Evolutionary conservation across 768 basidiomycete species (phyloP).

Genomic region (Leucosporidium scottii): DNA sequence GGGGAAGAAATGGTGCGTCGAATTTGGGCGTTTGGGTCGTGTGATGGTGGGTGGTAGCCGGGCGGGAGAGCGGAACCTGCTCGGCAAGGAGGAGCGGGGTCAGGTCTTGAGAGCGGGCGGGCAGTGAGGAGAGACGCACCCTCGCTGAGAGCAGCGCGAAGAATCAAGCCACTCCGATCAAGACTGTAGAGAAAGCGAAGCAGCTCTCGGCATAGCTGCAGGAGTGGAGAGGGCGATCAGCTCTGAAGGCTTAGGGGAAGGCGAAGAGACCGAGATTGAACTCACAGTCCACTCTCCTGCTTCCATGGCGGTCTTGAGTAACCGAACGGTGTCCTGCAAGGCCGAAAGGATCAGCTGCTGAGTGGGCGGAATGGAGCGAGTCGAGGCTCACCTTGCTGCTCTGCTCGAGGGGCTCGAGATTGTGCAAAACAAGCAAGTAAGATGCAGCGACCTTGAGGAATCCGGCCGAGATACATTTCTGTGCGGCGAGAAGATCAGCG

Average conservation of each 20-base stretch:
- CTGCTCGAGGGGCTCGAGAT: slow-evolving; percentile 80
- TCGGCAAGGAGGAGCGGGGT: background rate
- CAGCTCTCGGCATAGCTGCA: slow-evolving; percentile 74
- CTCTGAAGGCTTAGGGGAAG: background rate
- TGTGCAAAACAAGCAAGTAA: slow-evolving; percentile 87
- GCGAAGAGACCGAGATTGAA: background rate
- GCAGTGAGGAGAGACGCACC: background rate
- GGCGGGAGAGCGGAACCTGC: background rate
- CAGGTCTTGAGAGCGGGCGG: too few species aligned
- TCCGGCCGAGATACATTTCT: slow-evolving; percentile 68
- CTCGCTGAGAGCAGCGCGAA: slow-evolving; percentile 32
- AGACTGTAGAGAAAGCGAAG: slow-evolving; percentile 86
- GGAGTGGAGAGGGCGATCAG: too few species aligned
- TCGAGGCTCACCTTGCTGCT: slow-evolving; percentile 47
- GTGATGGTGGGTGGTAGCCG: background rate
- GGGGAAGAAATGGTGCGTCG: background rate
- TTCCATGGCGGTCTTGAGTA: slow-evolving; percentile 67
- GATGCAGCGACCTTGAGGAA: slow-evolving; percentile 86
- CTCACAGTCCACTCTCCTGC: slow-evolving; percentile 64
- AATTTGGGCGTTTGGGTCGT: background rate
- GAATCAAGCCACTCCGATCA: slow-evolving; percentile 65
- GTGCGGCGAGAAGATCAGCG: slow-evolving; percentile 6
- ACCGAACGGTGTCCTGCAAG: slow-evolving; percentile 60
- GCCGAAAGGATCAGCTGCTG: background rate
- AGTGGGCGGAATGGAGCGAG: too few species aligned